Evolutionary conservation across 768 basidiomycete species (phyloP).

Genomic region (Lyophyllum decastes): DNA sequence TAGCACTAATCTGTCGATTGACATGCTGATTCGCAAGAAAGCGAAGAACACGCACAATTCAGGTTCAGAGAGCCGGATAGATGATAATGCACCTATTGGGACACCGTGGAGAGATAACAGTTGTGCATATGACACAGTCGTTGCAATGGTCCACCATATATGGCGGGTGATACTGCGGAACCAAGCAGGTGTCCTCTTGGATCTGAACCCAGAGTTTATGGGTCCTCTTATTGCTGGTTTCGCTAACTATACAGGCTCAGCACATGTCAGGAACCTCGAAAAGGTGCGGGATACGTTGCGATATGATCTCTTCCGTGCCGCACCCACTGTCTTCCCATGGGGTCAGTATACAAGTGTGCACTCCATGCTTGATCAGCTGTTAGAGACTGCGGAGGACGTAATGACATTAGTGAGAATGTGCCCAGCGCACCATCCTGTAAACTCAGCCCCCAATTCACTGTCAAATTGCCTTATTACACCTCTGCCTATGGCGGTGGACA

Average conservation of each 20-base stretch:
- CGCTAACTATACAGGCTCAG: neutral
- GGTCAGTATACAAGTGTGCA: slow-evolving; percentile 3
- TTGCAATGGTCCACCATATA: slow-evolving; percentile 22
- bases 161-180: slow-evolving; percentile 9
- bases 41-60: neutral
- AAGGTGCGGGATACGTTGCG: neutral
- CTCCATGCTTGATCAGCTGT: neutral
- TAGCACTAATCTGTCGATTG: neutral
- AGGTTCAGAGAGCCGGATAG: neutral
- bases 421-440: neutral
- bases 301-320: neutral
- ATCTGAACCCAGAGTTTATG: neutral
- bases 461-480: neutral
- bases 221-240: neutral
- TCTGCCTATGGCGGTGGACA: neutral
- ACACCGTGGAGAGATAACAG: slow-evolving; percentile 25
- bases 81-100: slow-evolving; percentile 5
- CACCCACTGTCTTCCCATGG: neutral
- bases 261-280: neutral
- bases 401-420: neutral
- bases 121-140: too few species aligned
- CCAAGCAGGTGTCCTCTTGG: neutral
- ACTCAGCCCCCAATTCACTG: neutral
- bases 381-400: neutral
- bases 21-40: neutral